These are phyloP conservation scores for Larix kaempferi DNA, from an alignment of 75 land plant species.

Conservation along the genomic window DNA sequence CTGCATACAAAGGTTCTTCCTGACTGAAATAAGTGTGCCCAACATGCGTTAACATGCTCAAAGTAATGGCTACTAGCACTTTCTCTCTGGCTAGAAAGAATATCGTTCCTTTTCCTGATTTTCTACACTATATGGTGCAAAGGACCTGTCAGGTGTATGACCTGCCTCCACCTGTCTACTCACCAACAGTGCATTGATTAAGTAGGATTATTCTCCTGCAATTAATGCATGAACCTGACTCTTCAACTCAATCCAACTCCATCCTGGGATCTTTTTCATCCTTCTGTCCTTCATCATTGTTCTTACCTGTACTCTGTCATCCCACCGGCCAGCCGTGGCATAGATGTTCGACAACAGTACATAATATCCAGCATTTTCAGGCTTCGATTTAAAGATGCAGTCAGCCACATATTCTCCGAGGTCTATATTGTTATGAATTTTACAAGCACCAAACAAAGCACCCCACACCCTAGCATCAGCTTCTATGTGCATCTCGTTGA, in stretches of 20 bases:
- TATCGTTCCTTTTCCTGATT: background rate
- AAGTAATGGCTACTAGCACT: background rate
- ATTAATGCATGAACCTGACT: slow-evolving; percentile 1
- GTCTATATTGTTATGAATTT: background rate
- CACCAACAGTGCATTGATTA: background rate
- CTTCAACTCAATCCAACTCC: slow-evolving; percentile 5
- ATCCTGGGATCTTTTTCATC: slow-evolving; percentile 3
- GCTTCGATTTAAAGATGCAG: background rate
- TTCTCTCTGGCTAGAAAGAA: background rate
- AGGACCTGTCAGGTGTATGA: background rate
- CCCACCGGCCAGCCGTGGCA: slow-evolving; percentile 3
- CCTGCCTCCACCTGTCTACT: background rate
- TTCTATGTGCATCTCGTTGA: slow-evolving; percentile 9
- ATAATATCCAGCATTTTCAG: background rate
- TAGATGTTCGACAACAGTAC: slow-evolving; percentile 2
- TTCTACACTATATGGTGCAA: background rate
- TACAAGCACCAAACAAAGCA: slow-evolving; percentile 8
- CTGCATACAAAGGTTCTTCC: background rate
- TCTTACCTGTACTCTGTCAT: slow-evolving; percentile 1
- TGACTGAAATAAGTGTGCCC: background rate
- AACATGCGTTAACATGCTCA: too few relatives aligned
- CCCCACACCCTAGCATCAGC: slow-evolving; percentile 4
- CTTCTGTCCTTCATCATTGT: slow-evolving; percentile 6
- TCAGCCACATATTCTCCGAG: background rate
- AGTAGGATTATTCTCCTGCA: background rate